Conservation (phyloP, 2,329 filamentous ascomycete species). For the Xylaria sp. region DNA sequence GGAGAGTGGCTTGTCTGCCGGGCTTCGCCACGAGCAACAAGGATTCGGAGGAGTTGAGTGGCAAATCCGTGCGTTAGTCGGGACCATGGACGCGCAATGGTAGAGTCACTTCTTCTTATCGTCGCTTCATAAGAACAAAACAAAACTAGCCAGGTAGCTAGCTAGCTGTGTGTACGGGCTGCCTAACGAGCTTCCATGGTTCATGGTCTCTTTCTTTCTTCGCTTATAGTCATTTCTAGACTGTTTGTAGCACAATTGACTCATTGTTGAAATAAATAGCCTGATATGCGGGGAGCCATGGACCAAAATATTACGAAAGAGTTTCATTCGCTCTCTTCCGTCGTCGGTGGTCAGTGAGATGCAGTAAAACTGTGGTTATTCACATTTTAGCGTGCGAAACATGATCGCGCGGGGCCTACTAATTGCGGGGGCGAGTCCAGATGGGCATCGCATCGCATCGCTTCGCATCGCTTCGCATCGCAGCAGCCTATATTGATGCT, state of each 20-base stretch:
- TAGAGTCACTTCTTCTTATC: neutral
- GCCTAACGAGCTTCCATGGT: neutral
- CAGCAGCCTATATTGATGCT: slow-evolving; percentile 11
- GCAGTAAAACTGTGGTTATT: neutral
- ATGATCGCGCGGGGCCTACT: neutral
- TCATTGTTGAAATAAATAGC: neutral
- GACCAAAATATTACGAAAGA: neutral
- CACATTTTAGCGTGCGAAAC: neutral
- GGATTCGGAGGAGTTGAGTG: neutral
- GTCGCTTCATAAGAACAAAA: too few relatives aligned
- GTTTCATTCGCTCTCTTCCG: slow-evolving; percentile 10
- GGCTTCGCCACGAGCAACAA: neutral
- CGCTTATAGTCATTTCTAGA: neutral
- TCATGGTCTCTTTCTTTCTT: too few relatives aligned
- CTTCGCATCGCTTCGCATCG: too few relatives aligned
- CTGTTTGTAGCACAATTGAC: slow-evolving; percentile 5
- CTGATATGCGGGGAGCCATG: slow-evolving; percentile 8
- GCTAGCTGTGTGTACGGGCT: too few relatives aligned
- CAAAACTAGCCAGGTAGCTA: too few relatives aligned
- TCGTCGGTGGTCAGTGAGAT: neutral
- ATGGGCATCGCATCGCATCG: too few relatives aligned
- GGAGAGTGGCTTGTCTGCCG: neutral
- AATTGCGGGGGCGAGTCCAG: slow-evolving; percentile 10
- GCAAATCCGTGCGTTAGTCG: slow-evolving; percentile 1
- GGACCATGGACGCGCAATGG: slow-evolving; percentile 1